phyloP scores from a whole-genome alignment of 1,139 yeast genomes.

The Blastobotrys serpentis region DNA sequence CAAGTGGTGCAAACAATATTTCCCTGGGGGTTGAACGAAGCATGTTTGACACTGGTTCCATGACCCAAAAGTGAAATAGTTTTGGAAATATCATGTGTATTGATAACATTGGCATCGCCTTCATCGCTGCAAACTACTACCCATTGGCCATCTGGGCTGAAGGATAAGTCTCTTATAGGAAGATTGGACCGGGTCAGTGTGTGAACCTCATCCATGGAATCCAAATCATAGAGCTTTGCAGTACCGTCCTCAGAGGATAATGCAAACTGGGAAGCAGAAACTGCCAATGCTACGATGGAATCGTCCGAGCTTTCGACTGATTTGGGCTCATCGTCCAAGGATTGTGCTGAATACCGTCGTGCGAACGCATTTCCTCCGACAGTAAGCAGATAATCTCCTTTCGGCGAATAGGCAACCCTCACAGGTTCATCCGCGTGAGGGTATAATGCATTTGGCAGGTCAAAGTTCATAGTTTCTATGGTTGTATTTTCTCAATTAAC shows the following conservation, averaged over 20 bases:
- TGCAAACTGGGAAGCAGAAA: slow-evolving; percentile 33
- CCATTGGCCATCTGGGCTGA: slow-evolving; percentile 70
- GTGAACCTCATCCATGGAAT: slow-evolving; percentile 28
- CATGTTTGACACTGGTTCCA: slow-evolving; percentile 51
- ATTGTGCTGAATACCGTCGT: slow-evolving; percentile 37
- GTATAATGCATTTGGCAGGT: slow-evolving; percentile 28
- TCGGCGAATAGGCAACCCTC: slow-evolving; percentile 36
- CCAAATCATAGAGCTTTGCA: slow-evolving; percentile 35
- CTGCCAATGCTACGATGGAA: slow-evolving; percentile 20
- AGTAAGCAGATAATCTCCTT: slow-evolving; percentile 39
- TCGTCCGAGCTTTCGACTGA: slow-evolving; percentile 28
- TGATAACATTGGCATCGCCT: slow-evolving; percentile 56
- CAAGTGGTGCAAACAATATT: slow-evolving; percentile 62
- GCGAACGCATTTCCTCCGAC: slow-evolving; percentile 40
- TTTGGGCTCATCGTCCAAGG: slow-evolving; percentile 33
- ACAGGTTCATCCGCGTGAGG: slow-evolving; percentile 41
- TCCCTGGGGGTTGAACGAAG: slow-evolving; percentile 62
- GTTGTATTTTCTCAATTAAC: background rate
- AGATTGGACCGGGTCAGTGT: slow-evolving; percentile 45
- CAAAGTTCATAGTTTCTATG: slow-evolving; percentile 1
- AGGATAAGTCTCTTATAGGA: slow-evolving; percentile 63
- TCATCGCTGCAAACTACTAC: slow-evolving; percentile 79
- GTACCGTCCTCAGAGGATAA: slow-evolving; percentile 41
- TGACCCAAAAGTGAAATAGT: slow-evolving; percentile 40
- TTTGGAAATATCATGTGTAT: slow-evolving; percentile 43